Conservation (phyloP, 2,329 filamentous ascomycete genomes). For the Aspergillus arachidicola region DNA sequence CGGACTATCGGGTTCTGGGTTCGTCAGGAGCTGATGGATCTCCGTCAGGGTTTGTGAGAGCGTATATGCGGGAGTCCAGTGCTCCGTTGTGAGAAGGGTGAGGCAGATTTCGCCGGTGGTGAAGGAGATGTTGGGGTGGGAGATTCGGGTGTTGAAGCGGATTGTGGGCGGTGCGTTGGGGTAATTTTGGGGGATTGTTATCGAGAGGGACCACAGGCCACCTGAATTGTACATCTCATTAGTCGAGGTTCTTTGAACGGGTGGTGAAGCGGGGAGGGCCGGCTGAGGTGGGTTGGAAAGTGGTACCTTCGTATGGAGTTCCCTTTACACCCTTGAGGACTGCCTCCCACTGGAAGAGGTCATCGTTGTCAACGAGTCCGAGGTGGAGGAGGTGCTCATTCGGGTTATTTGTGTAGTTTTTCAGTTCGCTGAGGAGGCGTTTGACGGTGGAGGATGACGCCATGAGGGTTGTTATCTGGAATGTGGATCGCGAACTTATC, state of each 20-base stretch:
- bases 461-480: constrained; percentile 22
- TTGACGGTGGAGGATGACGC: constrained; percentile 51
- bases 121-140: constrained; percentile 78
- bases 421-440: constrained; percentile 64
- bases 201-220: constrained; percentile 81
- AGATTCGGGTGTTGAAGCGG: constrained; percentile 78
- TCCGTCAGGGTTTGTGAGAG: constrained; percentile 56
- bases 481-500: constrained; percentile 6
- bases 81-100: constrained; percentile 71
- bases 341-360: constrained; percentile 63
- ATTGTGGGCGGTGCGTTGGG: constrained; percentile 77
- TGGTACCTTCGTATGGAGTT: constrained; percentile 62
- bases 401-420: constrained; percentile 58
- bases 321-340: constrained; percentile 61
- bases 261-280: neutral
- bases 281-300: neutral
- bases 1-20: constrained; percentile 50
- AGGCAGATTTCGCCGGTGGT: constrained; percentile 89
- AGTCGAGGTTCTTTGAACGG: neutral
- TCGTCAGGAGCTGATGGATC: constrained; percentile 50
- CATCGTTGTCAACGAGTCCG: constrained; percentile 58
- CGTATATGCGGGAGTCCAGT: constrained; percentile 86
- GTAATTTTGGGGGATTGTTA: constrained; percentile 76
- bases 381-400: constrained; percentile 60
- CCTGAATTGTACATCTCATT: constrained; percentile 37